Base-by-base conservation (phyloP, 371 early-diverging fungal species). In the Mortierella sp. region DNA sequence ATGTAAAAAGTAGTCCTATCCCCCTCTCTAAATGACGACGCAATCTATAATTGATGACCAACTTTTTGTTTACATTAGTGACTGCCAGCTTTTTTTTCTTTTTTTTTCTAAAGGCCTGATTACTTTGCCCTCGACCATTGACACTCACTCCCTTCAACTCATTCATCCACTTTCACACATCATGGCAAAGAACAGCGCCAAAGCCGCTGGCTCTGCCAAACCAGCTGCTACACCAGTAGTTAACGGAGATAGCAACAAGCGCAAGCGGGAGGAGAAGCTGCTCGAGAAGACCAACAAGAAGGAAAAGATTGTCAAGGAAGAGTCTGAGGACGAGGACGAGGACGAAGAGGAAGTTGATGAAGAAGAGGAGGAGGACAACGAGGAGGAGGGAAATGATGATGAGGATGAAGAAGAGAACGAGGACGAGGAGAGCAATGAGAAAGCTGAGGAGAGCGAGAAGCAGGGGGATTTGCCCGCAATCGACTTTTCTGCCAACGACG, bases 391-490 rank as follows among this genome's bases (percentile, higher is more conserved):
- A 12, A 81, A 76, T 3, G 83, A 86, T 18, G 75, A 69, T 4
- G 80, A 78, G 1, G 74, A 72, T 39, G 75, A 77, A 11, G 81
- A 79, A 14, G 85, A 85, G 18, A 84, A 86, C 43, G 78, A 73
- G 58, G 72, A 73, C 43, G 77, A 77, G 52, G 64, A 75, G 30
- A 70, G 64, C 20, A 67, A 52, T 47, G 62, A 43, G 0, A 75
- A 77, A 14, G 72, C 73, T 58, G 64, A 62, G 14, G 67, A 80
- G 35, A 40, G 6, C 43, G 59, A 66, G 14, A 66, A 63, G 67
- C 63, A 74, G 39, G 62, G 71, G 20, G 85, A 84, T 28, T 28
- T 80, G 43, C 72, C 76, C 39, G 35, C 62, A 18, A 67, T 77
- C 54, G 75, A 73, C 62, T 68, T 64, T 60, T 78, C 74, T 9